Evolutionary conservation across 345 rosid species (phyloP).

Genomic region (Nasturtium officinale): DNA sequence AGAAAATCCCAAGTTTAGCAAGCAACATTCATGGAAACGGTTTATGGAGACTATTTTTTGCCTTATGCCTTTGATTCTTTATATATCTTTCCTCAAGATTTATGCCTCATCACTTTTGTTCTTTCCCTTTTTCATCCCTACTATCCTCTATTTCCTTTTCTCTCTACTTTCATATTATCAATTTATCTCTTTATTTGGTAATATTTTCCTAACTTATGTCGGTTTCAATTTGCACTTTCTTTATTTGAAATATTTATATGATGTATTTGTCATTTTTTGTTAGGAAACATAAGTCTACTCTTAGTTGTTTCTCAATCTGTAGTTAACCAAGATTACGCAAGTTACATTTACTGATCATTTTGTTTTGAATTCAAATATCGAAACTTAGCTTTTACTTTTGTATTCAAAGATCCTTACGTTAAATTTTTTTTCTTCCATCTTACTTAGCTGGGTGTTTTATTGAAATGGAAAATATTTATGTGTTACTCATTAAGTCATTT

Average conservation of each 20-base stretch:
- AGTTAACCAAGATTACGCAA: constrained; percentile 39
- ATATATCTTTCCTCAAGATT: constrained; percentile 24
- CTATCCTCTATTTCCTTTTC: constrained; percentile 20
- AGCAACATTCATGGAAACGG: constrained; percentile 40
- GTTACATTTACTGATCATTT: constrained; percentile 42
- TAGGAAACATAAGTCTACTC: constrained; percentile 30
- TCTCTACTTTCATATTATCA: constrained; percentile 27
- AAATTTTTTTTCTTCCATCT: constrained; percentile 21
- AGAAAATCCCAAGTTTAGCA: constrained; percentile 36
- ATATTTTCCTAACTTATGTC: constrained; percentile 31
- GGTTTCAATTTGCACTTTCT: constrained; percentile 42
- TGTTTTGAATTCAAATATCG: constrained; percentile 34
- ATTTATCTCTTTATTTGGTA: constrained; percentile 40
- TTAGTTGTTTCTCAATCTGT: constrained; percentile 26
- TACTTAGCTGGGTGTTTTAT: constrained; percentile 20
- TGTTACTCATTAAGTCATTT: constrained; percentile 9
- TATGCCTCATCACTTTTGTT: constrained; percentile 30
- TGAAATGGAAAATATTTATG: constrained; percentile 15
- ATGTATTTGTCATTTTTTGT: constrained; percentile 18
- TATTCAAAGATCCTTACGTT: constrained; percentile 30
- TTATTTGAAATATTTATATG: constrained; percentile 16
- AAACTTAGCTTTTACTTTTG: constrained; percentile 23
- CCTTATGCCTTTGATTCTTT: constrained; percentile 39
- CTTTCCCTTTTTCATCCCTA: constrained; percentile 27
- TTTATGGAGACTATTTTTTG: constrained; percentile 33